A percentile compares a stretch with the other conserved stretches of the same genome.
Conservation (phyloP, 208 protist genomes). For the Blastocrithidia nonstop region DNA sequence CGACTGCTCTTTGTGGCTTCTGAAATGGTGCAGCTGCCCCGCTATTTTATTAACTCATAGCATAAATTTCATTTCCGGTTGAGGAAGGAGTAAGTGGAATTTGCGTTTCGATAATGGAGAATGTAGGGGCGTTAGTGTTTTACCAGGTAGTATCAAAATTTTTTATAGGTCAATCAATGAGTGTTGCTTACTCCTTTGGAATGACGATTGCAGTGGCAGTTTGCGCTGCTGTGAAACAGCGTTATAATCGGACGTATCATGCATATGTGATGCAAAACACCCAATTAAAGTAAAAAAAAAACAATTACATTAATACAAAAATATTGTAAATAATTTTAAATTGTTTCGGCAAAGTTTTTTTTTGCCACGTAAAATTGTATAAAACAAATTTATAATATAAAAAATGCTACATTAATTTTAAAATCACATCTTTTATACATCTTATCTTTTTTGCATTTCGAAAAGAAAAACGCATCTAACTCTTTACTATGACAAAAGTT, state of each 20-base stretch:
- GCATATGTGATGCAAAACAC: conserved; percentile 20
- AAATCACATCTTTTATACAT: no score
- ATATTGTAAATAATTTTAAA: no score
- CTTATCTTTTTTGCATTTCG: no score
- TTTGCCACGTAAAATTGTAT: conserved; percentile 1
- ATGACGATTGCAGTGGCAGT: conserved; percentile 65
- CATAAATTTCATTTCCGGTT: conserved; percentile 75
- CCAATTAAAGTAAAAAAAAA: conserved; percentile 8
- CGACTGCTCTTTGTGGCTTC: conserved; percentile 63
- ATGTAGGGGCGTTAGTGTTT: conserved; percentile 65
- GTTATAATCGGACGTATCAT: conserved; percentile 70
- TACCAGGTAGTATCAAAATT: conserved; percentile 63
- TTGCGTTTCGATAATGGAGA: conserved; percentile 67
- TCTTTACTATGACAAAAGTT: no score
- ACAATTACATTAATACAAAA: no score
- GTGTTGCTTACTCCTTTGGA: conserved; percentile 66
- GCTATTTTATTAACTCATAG: conserved; percentile 74
- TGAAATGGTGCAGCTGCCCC: conserved; percentile 77
- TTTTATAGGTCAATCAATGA: conserved; percentile 61
- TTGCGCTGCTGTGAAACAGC: conserved; percentile 49
- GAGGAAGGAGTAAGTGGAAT: conserved; percentile 76
- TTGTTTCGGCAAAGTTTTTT: conserved; percentile 1
- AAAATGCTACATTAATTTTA: no score
- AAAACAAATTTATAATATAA: neutral
- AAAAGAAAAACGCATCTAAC: no score